Evolutionary conservation across 768 basidiomycete species (phyloP).

Genomic region (Pulveroboletus sp.): DNA sequence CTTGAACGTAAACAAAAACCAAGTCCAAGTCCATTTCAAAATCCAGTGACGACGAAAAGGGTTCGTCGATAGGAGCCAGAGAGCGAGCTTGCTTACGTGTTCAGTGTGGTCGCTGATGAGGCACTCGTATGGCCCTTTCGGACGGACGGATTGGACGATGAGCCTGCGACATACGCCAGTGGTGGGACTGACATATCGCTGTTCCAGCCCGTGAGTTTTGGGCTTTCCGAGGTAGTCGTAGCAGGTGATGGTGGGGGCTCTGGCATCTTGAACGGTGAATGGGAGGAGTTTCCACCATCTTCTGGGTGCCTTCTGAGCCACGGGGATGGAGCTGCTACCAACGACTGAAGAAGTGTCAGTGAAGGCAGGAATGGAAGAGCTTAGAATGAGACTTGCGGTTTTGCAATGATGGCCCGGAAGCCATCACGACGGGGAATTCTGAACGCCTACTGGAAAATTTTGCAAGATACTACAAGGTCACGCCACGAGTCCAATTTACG

Average conservation of each 20-base stretch:
- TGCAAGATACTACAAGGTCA: not conserved
- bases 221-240: not conserved
- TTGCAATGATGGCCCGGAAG: not conserved
- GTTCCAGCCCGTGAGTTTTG: slow-evolving; percentile 8
- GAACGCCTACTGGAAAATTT: not conserved
- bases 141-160: slow-evolving; percentile 10
- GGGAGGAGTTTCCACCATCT: not conserved
- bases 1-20: slow-evolving; percentile 3
- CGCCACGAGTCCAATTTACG: too few species aligned
- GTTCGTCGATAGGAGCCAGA: slow-evolving; percentile 9
- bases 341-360: not conserved
- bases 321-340: not conserved
- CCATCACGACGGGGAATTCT: not conserved
- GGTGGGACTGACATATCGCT: slow-evolving; percentile 15
- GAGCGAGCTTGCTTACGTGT: slow-evolving; percentile 8
- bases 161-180: not conserved
- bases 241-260: slow-evolving; percentile 2
- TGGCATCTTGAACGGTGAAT: not conserved
- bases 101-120: not conserved
- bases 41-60: not conserved
- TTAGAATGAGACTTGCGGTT: not conserved
- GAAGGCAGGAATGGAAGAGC: not conserved
- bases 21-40: slow-evolving; percentile 10
- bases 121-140: not conserved
- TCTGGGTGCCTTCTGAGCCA: too few species aligned